phyloP scores from a whole-genome alignment of 2,329 filamentous ascomycete species.

The Fusarium decemcellulare region DNA sequence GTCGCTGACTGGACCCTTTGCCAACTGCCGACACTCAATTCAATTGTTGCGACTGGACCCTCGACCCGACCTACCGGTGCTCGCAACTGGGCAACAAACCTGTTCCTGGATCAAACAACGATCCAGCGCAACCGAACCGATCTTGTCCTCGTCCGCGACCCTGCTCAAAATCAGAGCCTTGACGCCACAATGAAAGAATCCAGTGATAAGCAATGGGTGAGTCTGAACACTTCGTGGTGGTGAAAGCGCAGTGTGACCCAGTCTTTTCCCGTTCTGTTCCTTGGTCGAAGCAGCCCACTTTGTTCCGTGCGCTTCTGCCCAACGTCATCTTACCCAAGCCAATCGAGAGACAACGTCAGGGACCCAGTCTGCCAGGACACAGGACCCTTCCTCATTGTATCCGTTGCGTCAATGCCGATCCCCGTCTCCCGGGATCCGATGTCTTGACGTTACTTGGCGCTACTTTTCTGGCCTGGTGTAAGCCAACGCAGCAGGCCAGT shows the following conservation, averaged over 20 bases:
- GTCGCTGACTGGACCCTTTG: background rate
- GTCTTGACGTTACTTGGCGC: conserved; percentile 22
- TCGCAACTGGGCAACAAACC: background rate
- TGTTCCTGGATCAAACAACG: background rate
- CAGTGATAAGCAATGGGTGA: conserved; percentile 66
- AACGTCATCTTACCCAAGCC: conserved; percentile 41
- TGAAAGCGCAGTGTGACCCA: conserved; percentile 27
- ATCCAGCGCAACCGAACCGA: background rate
- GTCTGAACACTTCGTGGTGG: conserved; percentile 39
- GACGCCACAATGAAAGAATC: conserved; percentile 41
- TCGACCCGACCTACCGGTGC: background rate
- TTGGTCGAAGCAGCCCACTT: conserved; percentile 14
- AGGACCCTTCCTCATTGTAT: conserved; percentile 37
- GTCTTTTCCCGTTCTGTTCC: conserved; percentile 26
- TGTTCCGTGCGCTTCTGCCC: conserved; percentile 26
- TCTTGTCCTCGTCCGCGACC: background rate
- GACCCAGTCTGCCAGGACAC: conserved; percentile 1
- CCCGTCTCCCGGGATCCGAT: conserved; percentile 17
- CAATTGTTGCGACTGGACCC: background rate
- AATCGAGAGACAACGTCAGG: conserved; percentile 34
- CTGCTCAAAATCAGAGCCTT: conserved; percentile 12
- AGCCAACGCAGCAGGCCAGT: conserved; percentile 32
- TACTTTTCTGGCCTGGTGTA: conserved; percentile 27
- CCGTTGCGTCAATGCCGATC: conserved; percentile 43
- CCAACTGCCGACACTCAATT: background rate